Conservation (phyloP, 192 early-diverging fungal species). For the Neocallimastix lanati region DNA sequence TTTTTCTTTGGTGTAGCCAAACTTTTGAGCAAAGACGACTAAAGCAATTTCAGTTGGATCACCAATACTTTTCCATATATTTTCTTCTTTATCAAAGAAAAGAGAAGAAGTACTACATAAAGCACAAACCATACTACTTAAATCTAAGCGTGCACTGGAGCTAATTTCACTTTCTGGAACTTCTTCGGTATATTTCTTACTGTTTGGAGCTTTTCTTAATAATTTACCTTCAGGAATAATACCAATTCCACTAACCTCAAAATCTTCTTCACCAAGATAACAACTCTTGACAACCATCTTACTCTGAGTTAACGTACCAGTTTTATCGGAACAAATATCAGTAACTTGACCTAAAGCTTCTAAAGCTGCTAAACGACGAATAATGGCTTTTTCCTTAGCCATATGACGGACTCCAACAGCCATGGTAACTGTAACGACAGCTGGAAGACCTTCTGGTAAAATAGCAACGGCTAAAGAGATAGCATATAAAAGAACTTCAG, state of each 20-base stretch:
- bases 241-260: background rate
- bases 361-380: conserved; percentile 61
- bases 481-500: conserved; percentile 33
- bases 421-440: conserved; percentile 88
- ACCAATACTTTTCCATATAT: conserved; percentile 12
- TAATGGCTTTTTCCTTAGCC: conserved; percentile 71
- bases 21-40: conserved; percentile 11
- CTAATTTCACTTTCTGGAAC: background rate
- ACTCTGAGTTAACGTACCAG: conserved; percentile 47
- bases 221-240: background rate
- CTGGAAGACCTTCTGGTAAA: conserved; percentile 81
- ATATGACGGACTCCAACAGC: conserved; percentile 75
- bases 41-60: conserved; percentile 19
- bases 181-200: conserved; percentile 8
- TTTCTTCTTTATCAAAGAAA: conserved; percentile 5
- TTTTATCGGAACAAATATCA: conserved; percentile 29
- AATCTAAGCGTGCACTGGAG: background rate
- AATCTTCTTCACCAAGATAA: background rate
- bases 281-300: conserved; percentile 60
- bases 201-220: background rate
- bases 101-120: conserved; percentile 1
- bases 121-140: background rate
- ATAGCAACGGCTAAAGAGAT: conserved; percentile 75
- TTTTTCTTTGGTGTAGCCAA: background rate
- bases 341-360: conserved; percentile 17